Base-by-base conservation (phyloP, 768 basidiomycete species). In the Auricularia sp. region DNA sequence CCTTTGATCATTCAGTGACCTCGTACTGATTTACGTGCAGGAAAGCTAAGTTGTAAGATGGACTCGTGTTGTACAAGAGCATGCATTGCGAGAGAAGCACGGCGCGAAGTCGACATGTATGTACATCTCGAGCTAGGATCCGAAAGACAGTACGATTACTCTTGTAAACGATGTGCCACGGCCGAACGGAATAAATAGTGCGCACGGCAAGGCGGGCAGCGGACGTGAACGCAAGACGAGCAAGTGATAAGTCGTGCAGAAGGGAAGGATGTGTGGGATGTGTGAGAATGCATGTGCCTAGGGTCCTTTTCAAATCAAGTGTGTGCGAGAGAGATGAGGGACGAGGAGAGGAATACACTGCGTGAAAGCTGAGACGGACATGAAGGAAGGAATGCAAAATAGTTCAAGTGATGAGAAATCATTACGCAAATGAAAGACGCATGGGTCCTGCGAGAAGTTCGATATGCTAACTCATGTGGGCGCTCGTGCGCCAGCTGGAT, bases 401-500 rank as follows among this genome's bases (percentile, higher is more conserved):
- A 51, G 47, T 18, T 21, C 18, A 18, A 6, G 8, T 21, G 47
- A 18, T 3, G 8, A 10, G 47, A 51, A 1, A 18, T 18, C 47
- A 51, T 21, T 18, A 51, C 5, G 47, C 47, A 51, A 21, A 21
- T 14, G 47, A 51, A 21, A 51, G 21, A 51, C 47, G 47, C 14
- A 51, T 51, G 18, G 18, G 21, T 51, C 47, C 18, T 51, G 6
- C 18, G 47, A 18, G 18, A 6, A 3, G 47, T 8, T 16, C 43
- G 18, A 51, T 16, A 21, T 21, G 47, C 18, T 16, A 51, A 16
- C 14, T 51, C 47, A 51, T 16, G 18, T 51, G 18, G 8, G 11
- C 47, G 56, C 42, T 61, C 11, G 58, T 62, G 44, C 61, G 62
- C 64, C 64, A 68, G 56, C 67, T 67, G 16, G 67, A 67, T 6